phyloP scores from a whole-genome alignment of 495 filamentous ascomycete genomes.

The Lasiosphaeria miniovina region DNA sequence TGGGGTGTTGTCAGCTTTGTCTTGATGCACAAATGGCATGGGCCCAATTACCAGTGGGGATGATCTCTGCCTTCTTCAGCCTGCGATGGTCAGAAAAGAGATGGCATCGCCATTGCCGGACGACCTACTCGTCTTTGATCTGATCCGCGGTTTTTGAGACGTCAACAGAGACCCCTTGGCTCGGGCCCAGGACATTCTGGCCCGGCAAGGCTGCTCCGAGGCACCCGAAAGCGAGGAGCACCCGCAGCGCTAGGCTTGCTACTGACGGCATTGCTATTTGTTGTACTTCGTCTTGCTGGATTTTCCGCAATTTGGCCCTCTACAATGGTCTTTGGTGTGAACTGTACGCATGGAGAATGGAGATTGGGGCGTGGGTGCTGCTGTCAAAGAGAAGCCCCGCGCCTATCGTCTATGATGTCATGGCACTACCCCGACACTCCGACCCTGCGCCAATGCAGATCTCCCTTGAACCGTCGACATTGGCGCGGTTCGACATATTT shows the following conservation, averaged over 20 bases:
- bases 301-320: too few species aligned
- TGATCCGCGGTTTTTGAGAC: not conserved
- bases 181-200: not conserved
- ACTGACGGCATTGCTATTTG: too few species aligned
- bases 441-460: too few species aligned
- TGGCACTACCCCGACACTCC: too few species aligned
- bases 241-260: not conserved
- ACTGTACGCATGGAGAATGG: too few species aligned
- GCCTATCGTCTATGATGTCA: too few species aligned
- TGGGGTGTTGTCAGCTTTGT: conserved; percentile 15
- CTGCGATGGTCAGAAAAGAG: conserved; percentile 29
- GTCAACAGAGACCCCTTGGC: not conserved
- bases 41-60: conserved; percentile 47
- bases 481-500: too few species aligned
- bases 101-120: not conserved
- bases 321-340: too few species aligned
- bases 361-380: too few species aligned
- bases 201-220: not conserved
- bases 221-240: not conserved
- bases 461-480: too few species aligned
- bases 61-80: conserved; percentile 58
- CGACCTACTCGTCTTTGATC: not conserved
- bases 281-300: too few species aligned
- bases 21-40: not conserved
- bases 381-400: too few species aligned